Evolutionary conservation across 345 rosid genomes (phyloP), one percentile per base, ranked within the genome.

Genomic region (Pugionium dolabratum): DNA sequence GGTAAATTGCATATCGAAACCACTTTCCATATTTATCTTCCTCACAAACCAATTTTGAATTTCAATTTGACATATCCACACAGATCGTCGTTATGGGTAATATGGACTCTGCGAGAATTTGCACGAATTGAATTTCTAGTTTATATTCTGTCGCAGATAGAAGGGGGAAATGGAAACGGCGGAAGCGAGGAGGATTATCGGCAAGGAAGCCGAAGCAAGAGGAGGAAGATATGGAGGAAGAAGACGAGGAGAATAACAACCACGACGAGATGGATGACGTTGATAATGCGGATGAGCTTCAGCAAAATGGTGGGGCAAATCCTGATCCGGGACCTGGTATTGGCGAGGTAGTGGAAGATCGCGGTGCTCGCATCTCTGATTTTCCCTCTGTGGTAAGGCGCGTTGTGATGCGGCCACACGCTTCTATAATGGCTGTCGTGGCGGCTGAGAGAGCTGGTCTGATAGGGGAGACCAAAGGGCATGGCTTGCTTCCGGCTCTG

Each of bases 131-230:
- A 59, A 27, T 67, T 62, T 57, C 27, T 11, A 34, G n/a, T 11
- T 41, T 63, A n/a, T 42, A 43, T 72, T 69, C 43, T 35, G 37
- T 47, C 56, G 64, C 82, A 83, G 96, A 88, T 72, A 83, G 83
- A 28, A 80, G 91, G 27, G 90, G 90, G 59, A 87, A 79, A 79
- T 90, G 97, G 97, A 90, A 87, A 81, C 73, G 89, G 77, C 77
- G 87, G 59, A 83, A 79, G 84, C 78, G 95, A 59, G 95, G 87
- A 31, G 79, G 69, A 3, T 44, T 69, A 49, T 32, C 59, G 11
- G 70, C 83, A 43, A 84, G 90, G 64, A 88, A 81, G 9, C 70
- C 64, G 66, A 82, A 82, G 65, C 90, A 75, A 45, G 81, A 82
- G 39, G 80, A 69, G 36, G 83, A 83, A 55, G 86, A 85, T 54